Percentiles rank a stretch among this genome's conserved stretches.
phyloP scores from a whole-genome alignment of 306 rosid genomes.

The Lathyrus tuberosus region DNA sequence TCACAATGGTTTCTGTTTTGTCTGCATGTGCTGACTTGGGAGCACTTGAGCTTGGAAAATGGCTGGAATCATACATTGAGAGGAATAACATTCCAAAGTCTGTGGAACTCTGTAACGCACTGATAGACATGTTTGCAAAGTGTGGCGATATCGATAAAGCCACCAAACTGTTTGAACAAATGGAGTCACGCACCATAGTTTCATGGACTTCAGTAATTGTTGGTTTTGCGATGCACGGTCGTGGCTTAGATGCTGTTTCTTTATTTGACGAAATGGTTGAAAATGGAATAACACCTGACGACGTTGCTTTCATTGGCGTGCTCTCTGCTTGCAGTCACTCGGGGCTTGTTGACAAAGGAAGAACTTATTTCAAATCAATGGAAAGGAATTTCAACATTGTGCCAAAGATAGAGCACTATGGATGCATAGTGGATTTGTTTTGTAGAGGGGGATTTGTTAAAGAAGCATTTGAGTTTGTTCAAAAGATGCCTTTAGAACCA shows the following conservation, averaged over 20 bases:
- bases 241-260: constrained; percentile 67
- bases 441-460: constrained; percentile 84
- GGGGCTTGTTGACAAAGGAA: constrained; percentile 70
- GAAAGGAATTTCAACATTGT: constrained; percentile 47
- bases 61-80: constrained; percentile 78
- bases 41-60: constrained; percentile 90
- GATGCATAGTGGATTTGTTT: constrained; percentile 86
- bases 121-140: constrained; percentile 91
- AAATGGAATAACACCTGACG: constrained; percentile 67
- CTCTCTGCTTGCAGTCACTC: constrained; percentile 95
- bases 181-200: constrained; percentile 66
- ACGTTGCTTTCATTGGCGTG: constrained; percentile 77
- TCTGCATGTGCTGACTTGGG: constrained; percentile 86
- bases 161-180: constrained; percentile 57
- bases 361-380: constrained; percentile 64
- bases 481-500: constrained; percentile 70
- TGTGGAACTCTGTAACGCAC: constrained; percentile 77
- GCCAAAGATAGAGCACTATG: constrained; percentile 89
- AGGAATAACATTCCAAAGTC: constrained; percentile 56
- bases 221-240: constrained; percentile 92
- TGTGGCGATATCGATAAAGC: constrained; percentile 86
- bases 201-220: constrained; percentile 90
- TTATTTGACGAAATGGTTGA: constrained; percentile 76
- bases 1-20: constrained; percentile 78
- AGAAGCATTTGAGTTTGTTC: constrained; percentile 72